Base-by-base conservation (phyloP, 352 stramenopile genomes). In the Phytophthora tentaculata region DNA sequence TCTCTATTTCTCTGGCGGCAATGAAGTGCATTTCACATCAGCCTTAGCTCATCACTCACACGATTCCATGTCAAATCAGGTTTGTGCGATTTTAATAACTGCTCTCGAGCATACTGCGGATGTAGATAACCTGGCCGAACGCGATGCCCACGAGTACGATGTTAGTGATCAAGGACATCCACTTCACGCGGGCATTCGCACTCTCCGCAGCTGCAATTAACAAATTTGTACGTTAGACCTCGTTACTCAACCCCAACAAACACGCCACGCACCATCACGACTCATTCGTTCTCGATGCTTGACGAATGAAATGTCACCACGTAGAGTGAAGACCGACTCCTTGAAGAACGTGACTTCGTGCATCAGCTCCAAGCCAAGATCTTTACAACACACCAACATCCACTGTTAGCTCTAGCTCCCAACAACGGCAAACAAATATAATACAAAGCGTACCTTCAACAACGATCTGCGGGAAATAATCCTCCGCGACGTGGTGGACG, bases 91-190 rank as follows among this genome's bases (percentile, higher is more conserved):
- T 39, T 71, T 89, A 94, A 69, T 91, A 92, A 54, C 82, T 79
- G 51, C 68, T 84, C 57, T 94, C 84, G 19, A 95, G 81, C 79
- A 95, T 88, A 52, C 71, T 83, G 52, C 88, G 88, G 52, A 95
- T 92, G 79, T 93, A 94, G 57, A 95, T 63, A 43, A 95, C 85
- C 60, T 95, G 88, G n/a, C 70, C 81, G 28, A 91, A 77, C 20
- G 88, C 88, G 60, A 95, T 92, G 26, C 79, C 76, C 22, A 95
- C 67, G 22, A 95, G 80, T 56, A 95, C 80, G 41, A 89, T 13
- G 65, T 95, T 95, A 0, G 81, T 93, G 50, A 94, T 73, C 48
- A 95, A 65, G 29, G 88, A 93, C 52, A 90, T 77, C 84, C 85
- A 94, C 74, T 93, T 94, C 45, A 95, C 81, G n/a, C 88, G 88